Evolutionary conservation across 176 grass and related monocot species (phyloP), one percentile per base, ranked within the genome.

Genomic region (Dactylis glomerata): DNA sequence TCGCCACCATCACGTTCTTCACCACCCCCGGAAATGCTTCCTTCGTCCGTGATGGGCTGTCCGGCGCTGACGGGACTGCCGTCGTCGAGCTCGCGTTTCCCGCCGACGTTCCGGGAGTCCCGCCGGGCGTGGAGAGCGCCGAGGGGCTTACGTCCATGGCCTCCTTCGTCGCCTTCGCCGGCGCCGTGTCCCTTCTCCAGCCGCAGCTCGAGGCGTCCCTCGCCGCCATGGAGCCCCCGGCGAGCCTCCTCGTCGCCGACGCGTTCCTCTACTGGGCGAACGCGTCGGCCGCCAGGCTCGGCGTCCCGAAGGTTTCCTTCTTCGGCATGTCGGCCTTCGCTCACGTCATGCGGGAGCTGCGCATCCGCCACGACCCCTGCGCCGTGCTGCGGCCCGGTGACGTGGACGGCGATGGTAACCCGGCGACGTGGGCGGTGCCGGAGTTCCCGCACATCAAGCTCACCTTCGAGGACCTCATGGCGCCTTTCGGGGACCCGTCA

Each of bases 1-100:
- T 92, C 10, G 90, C 89, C 56, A 78, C 88, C 57, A 41, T 95
- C 13, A 92, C 93, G 56, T 79, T 95, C 86, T 87, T 95, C 59
- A 91, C 83, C 69, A 95, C 93, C 27, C 65, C 73, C 2, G 88
- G 89, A 47, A 95, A 92, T 41, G 82, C 86, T 0, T 57, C 73
- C 9, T 95, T 92, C 80, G 42, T 92, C 41, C 93, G 59, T 1
- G 73, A 68, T 13, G 85, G 83, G 38, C 72, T 95, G 9, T 87
- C 83, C 1, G 65, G 55, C 15, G 12, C 77, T 3, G 58, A 37
- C 47, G 52, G 26, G 34, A 81, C 86, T 2, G 65, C 70, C 72
- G 44, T 95, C 37, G 34, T 92, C 40, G 83, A 88, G 83, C 80
- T 95, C 27, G 51, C 84, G 17, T 91, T 95, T 58, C 93, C 91